A percentile compares a stretch with the other conserved stretches of the same genome.
These are phyloP conservation scores for Arthrobotrys megalospora DNA, from an alignment of 2,329 filamentous ascomycete genomes.

Conservation along the genomic window DNA sequence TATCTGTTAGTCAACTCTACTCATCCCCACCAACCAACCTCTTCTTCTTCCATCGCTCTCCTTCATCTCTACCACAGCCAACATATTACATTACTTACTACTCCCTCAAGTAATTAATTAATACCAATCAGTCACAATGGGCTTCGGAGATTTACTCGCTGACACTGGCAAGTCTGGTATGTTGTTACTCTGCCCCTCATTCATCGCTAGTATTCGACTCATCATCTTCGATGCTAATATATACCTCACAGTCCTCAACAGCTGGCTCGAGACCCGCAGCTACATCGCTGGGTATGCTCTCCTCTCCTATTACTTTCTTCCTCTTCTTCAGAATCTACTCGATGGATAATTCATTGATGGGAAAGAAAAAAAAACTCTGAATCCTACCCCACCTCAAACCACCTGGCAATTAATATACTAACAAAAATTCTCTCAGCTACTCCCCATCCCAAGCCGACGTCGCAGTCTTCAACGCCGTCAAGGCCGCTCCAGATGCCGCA, in stretches of 20 bases:
- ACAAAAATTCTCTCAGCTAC: conserved; percentile 76
- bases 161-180: conserved; percentile 76
- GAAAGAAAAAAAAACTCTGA: neutral
- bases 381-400: too few species aligned
- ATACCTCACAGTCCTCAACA: conserved; percentile 72
- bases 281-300: conserved; percentile 85
- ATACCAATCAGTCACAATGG: conserved; percentile 71
- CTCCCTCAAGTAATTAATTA: conserved; percentile 15
- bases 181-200: conserved; percentile 62
- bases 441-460: conserved; percentile 93
- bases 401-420: too few species aligned
- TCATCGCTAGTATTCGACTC: conserved; percentile 24
- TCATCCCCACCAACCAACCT: conserved; percentile 30
- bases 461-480: conserved; percentile 91
- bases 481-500: conserved; percentile 79
- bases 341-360: conserved; percentile 82
- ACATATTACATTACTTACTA: neutral
- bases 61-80: neutral
- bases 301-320: conserved; percentile 55
- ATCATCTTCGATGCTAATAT: conserved; percentile 19
- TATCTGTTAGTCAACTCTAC: conserved; percentile 4
- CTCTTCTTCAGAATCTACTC: conserved; percentile 17
- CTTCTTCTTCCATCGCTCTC: conserved; percentile 20
- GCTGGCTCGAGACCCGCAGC: conserved; percentile 81
- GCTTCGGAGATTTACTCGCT: conserved; percentile 78